phyloP scores from a whole-genome alignment of 2,329 filamentous ascomycete genomes.

The Xylaria sp. region DNA sequence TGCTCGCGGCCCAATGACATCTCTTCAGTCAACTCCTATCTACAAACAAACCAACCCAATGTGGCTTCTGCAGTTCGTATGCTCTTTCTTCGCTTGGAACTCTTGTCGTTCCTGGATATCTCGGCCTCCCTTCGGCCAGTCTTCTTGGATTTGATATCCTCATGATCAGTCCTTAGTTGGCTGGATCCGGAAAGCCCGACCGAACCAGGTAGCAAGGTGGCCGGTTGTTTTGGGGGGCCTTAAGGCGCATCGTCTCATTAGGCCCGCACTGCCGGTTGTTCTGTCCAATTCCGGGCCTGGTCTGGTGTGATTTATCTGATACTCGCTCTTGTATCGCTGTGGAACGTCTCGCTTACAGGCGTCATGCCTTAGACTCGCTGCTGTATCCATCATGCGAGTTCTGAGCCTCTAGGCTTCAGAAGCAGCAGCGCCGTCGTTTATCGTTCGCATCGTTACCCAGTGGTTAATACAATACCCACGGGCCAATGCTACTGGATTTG shows the following conservation, averaged over 20 bases:
- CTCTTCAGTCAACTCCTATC: neutral
- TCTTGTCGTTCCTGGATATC: neutral
- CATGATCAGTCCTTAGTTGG: neutral
- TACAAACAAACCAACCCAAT: neutral
- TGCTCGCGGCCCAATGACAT: neutral
- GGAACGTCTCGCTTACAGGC: neutral
- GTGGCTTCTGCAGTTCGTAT: neutral
- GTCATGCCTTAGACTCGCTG: neutral
- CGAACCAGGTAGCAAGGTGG: neutral
- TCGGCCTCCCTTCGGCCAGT: neutral
- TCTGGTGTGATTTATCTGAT: neutral
- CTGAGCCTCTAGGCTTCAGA: no score
- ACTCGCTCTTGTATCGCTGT: neutral
- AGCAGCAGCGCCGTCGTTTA: neutral
- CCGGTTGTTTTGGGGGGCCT: neutral
- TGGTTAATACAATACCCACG: neutral
- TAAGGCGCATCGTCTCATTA: neutral
- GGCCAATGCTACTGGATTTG: slow-evolving; percentile 63
- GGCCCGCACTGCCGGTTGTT: neutral
- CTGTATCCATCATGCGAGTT: neutral
- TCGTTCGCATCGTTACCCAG: neutral
- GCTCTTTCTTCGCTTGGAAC: neutral
- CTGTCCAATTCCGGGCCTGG: neutral
- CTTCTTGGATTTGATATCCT: neutral
- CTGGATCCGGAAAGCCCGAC: neutral